Evolutionary conservation across 176 grass and related monocot species (phyloP), one percentile per base, ranked within the genome.

Genomic region (Eleusine coracana): DNA sequence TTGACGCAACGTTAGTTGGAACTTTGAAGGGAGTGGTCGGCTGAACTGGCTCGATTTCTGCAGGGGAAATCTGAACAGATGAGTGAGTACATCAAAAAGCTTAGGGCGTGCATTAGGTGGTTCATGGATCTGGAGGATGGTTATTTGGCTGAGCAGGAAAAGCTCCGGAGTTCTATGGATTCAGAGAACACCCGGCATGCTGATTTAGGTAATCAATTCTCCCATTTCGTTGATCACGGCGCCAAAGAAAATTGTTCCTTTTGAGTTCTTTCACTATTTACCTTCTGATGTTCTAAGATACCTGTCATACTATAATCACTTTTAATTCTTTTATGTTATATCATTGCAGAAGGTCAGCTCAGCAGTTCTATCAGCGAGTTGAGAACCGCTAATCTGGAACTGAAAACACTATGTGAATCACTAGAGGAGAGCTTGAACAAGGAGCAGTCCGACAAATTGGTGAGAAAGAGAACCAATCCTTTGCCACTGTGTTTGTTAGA

Each of bases 81-180:
- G 89, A 90, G 76, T 9, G 93, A 96, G 8, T 94, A 99, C 82
- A 96, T 96, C 59, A 96, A 94, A 83, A 90, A 96, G 70, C 86
- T 99, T 6, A 92, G 93, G 49, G 81, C 55, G 23, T 99, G 97
- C 52, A 83, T 92, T 52, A 71, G 70, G 9, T 96, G 93, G 97
- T 87, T 78, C 68, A 84, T 83, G 34, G 97, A 92, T 11, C 80
- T 93, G 34, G 89, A 90, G 56, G 93, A 99, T 63, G 83, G 81
- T 2, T 92, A 96, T 72, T 41, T 94, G 80, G 84, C 52, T 5
- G 97, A 96, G 48, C 93, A 86, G 77, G 89, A 94, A 62, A 96
- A 88, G 72, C 91, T 94, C 2, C 82, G 60, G 29, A 70, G 60
- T 38, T 77, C 68, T 80, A 80, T 94, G 20, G 83, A 92, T 23